Evolutionary conservation across 1,284 basidiomycete species (phyloP), one percentile per base, ranked within the genome.

Genomic region (Waitea zeae): DNA sequence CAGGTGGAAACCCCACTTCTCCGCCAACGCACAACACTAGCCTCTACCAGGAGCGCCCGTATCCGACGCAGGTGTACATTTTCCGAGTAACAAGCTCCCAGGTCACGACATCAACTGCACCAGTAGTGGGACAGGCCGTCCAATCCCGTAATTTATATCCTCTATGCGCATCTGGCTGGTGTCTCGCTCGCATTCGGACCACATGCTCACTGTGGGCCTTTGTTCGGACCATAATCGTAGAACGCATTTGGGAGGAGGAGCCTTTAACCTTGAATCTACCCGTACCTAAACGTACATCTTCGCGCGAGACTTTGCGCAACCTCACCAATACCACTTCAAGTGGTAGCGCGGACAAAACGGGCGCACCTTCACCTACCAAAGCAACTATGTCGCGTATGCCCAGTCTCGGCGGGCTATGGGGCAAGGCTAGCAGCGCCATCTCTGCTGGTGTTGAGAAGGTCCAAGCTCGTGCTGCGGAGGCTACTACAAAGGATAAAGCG

Each of bases 161-260:
- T 1, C 58, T 92, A 6, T 86, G 84, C 47, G 58, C 64, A 15
- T 69, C 67, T 31, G 72, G 78, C 11, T 89, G 84, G 72, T 89
- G 84, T 48, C 60, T 89, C 7, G 50, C 64, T 2, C 67, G 87
- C 5, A 58, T 95, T 13, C 70, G 89, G 9, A 68, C 79, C n/a
- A 87, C 88, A 13, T 93, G 89, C 52, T 81, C 81, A 7, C 61
- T 95, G 17, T 95, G 90, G 87, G 74, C 81, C 14, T 95, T 87
- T 49, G 69, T 95, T 27, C 72, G 87, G 19, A 74, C 69, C 1
- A 71, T 79, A 12, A 62, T 95, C 38, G 64, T 93, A 19, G 81
- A 87, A 40, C 78, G 76, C 37, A 59, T 95, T 2, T 88, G 90
- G 80, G 72, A 86, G 39, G 87, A 90, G 43, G 82, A 80, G 40